Evolutionary conservation across 495 filamentous ascomycete species (phyloP).

Genomic region (Penicillium salamii): DNA sequence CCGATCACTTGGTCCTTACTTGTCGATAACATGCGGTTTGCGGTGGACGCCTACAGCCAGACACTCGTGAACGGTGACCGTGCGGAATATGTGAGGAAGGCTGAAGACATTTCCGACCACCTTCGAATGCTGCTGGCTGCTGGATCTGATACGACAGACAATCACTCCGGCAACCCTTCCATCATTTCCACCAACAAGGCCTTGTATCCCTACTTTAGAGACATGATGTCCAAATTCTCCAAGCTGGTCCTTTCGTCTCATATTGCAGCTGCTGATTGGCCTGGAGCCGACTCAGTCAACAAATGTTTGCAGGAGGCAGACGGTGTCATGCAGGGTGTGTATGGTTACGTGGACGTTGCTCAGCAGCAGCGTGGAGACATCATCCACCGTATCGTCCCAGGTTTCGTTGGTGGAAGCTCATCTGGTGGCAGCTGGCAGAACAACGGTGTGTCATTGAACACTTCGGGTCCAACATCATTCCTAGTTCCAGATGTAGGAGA

Average conservation of each 20-base stretch:
- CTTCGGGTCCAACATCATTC: slow-evolving; percentile 71
- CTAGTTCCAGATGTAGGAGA: slow-evolving; percentile 77
- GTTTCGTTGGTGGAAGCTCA: slow-evolving; percentile 81
- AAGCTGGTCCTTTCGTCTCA: slow-evolving; percentile 98
- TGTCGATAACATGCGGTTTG: slow-evolving; percentile 83
- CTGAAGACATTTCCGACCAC: slow-evolving; percentile 97
- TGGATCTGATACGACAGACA: slow-evolving; percentile 94
- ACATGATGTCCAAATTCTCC: slow-evolving; percentile 99
- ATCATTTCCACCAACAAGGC: slow-evolving; percentile 97
- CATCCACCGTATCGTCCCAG: slow-evolving; percentile 84
- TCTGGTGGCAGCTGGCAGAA: slow-evolving; percentile 91
- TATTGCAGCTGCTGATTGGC: slow-evolving; percentile 93
- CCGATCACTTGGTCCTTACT: slow-evolving; percentile 85
- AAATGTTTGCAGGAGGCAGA: slow-evolving; percentile 97
- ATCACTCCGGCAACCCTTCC: slow-evolving; percentile 97
- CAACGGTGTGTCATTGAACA: slow-evolving; percentile 69
- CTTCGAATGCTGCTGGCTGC: slow-evolving; percentile 89
- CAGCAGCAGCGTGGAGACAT: slow-evolving; percentile 85
- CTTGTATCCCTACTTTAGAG: slow-evolving; percentile 93
- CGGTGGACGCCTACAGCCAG: slow-evolving; percentile 83
- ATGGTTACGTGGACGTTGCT: slow-evolving; percentile 92
- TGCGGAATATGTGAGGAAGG: slow-evolving; percentile 85
- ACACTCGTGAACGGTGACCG: slow-evolving; percentile 75
- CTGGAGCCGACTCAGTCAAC: slow-evolving; percentile 75
- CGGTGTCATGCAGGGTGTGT: slow-evolving; percentile 88